These are phyloP conservation scores for Backusella australiensis DNA, from an alignment of 192 early-diverging fungal genomes.

Conservation along the genomic window DNA sequence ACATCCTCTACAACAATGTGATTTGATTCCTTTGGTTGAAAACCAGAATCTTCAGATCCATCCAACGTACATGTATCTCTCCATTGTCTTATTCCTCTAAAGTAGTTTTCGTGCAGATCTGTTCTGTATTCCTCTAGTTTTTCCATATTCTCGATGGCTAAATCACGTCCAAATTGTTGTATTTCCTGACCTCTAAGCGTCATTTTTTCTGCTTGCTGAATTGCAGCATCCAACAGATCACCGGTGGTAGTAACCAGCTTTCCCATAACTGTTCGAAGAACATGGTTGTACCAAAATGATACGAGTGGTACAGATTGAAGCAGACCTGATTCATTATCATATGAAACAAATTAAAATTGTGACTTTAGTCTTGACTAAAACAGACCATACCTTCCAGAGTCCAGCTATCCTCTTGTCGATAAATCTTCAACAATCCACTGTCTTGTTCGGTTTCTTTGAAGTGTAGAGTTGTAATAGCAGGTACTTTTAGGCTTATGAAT, in stretches of 20 bases:
- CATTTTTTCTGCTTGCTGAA: constrained; percentile 40
- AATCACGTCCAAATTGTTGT: constrained; percentile 27
- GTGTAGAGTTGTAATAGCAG: constrained; percentile 49
- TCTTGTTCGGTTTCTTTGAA: constrained; percentile 46
- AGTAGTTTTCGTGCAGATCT: constrained; percentile 32
- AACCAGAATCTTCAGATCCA: neutral
- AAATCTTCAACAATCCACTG: constrained; percentile 47
- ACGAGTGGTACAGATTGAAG: constrained; percentile 53
- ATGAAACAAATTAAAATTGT: constrained; percentile 13
- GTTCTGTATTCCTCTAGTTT: constrained; percentile 35
- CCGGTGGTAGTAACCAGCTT: constrained; percentile 46
- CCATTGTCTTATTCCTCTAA: constrained; percentile 23
- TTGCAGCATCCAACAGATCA: constrained; percentile 49
- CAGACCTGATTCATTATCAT: constrained; percentile 26
- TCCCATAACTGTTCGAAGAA: constrained; percentile 48
- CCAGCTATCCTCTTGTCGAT: constrained; percentile 59
- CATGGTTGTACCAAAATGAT: constrained; percentile 59
- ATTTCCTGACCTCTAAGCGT: constrained; percentile 31
- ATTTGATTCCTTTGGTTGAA: neutral
- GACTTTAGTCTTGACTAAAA: neutral
- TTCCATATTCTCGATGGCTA: constrained; percentile 34
- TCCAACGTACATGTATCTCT: constrained; percentile 22
- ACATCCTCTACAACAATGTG: neutral
- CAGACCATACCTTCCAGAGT: constrained; percentile 45
- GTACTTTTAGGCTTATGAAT: constrained; percentile 46